Conservation (phyloP, 23 red algal genomes). For the Gracilaria domingensis region DNA sequence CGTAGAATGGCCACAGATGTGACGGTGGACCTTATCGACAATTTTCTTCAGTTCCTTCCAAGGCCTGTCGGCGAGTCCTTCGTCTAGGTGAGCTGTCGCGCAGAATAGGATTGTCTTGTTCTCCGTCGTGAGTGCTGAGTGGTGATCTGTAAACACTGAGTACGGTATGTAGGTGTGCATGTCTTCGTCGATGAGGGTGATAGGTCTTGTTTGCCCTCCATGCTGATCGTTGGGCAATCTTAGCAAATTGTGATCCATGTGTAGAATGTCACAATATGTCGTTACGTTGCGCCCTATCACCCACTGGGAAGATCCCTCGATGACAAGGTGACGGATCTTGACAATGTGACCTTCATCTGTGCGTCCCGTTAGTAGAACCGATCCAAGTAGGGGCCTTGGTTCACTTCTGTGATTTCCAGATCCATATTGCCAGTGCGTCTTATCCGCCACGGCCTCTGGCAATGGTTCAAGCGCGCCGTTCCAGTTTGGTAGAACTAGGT, state of each 20-base stretch:
- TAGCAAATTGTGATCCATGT: neutral
- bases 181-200: neutral
- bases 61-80: too few species aligned
- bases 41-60: neutral
- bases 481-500: slow-evolving; percentile 28
- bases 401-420: slow-evolving; percentile 40
- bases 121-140: neutral
- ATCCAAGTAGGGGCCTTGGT: slow-evolving; percentile 13
- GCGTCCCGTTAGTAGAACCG: neutral
- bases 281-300: neutral
- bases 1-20: slow-evolving; percentile 28
- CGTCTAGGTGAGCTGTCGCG: slow-evolving; percentile 16
- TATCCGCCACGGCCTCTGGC: slow-evolving; percentile 17
- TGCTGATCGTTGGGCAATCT: neutral
- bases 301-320: slow-evolving; percentile 5
- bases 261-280: neutral
- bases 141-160: neutral
- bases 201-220: neutral
- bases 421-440: slow-evolving; percentile 57
- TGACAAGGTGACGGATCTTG: neutral
- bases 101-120: neutral
- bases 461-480: slow-evolving; percentile 5
- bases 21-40: slow-evolving; percentile 15
- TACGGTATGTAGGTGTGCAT: slow-evolving; percentile 18
- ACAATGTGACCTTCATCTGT: neutral